Evolutionary conservation across 1,284 basidiomycete species (phyloP), one percentile per base, ranked within the genome.

Genomic region (Cryptococcus deneoformans): DNA sequence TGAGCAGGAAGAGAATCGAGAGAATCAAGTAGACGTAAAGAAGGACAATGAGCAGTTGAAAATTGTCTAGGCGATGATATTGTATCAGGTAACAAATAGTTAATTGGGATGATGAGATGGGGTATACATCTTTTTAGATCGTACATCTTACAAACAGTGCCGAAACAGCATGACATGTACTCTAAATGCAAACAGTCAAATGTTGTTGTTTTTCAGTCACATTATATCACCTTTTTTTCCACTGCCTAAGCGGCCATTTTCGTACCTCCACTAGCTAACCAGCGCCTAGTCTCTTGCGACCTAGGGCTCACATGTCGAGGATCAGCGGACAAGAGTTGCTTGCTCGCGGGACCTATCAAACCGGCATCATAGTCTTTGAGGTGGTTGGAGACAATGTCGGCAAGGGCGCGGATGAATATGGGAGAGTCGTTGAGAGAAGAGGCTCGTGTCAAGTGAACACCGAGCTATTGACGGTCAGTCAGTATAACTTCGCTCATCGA

Each of bases 341-440:
- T 79, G 66, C 87, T 89, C 39, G 86, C 85, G 7, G 86, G 85
- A 5, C 85, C 85, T 35, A 71, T 67, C 53, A 60, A 58, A 20
- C 77, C 75, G 5, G 59, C 44, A 5, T 78, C 74, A 63, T 84
- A 86, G 49, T 86, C 84, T 53, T 81, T 82, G 58, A 99, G 80
- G 76, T 99, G 96, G 54, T 84, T 80, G n/a, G 86, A 82, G 37
- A 87, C 87, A 58, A 99, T 88, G 75, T 99, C 95, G 3, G 96
- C 95, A 35, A 99, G 82, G 3, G 94, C 94, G n/a, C 91, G 87
- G 64, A 96, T 88, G 78, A 99, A 99, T 54, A 94, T 90, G 0
- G 96, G 95, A n/a, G 92, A 94, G 62, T 89, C 93, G 77, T 99
- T 99, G 59, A 99, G 82, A n/a, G 93, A 95, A 65, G 89, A 91